These are phyloP conservation scores for Thecaphora thlaspeos DNA, from an alignment of 1,284 basidiomycete genomes.

Conservation along the genomic window DNA sequence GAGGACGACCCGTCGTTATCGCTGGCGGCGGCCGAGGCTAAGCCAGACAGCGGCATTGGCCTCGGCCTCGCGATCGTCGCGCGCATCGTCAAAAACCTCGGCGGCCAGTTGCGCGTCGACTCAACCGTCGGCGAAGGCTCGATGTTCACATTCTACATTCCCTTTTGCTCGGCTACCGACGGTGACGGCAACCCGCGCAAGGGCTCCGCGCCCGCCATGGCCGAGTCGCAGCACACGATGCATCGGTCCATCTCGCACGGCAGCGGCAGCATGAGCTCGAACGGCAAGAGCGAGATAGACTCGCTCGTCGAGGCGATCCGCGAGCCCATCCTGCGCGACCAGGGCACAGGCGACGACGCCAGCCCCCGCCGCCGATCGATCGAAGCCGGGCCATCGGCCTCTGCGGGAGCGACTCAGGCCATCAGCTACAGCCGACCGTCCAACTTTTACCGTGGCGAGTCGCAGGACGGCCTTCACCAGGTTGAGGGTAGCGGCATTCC, in stretches of 20 bases:
- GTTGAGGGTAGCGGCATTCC: slow-evolving; percentile 59
- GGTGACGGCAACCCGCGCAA: slow-evolving; percentile 5
- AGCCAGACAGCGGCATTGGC: slow-evolving; percentile 59
- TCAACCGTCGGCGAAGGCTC: slow-evolving; percentile 72
- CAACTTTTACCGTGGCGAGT: slow-evolving; percentile 7
- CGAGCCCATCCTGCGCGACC: slow-evolving; percentile 48
- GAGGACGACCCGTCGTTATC: slow-evolving; percentile 22
- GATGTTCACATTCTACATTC: slow-evolving; percentile 71
- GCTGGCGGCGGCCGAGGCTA: background rate
- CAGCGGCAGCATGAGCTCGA: slow-evolving; percentile 35
- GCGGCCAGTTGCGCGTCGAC: slow-evolving; percentile 76
- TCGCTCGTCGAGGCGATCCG: slow-evolving; percentile 68
- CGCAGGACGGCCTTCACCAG: slow-evolving; percentile 38
- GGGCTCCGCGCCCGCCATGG: slow-evolving; percentile 12
- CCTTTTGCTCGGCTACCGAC: slow-evolving; percentile 59
- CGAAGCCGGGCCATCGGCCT: background rate
- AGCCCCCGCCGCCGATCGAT: slow-evolving; percentile 1
- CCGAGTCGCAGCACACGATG: slow-evolving; percentile 11
- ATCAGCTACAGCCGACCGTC: no score
- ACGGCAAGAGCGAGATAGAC: slow-evolving; percentile 63
- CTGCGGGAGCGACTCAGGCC: no score
- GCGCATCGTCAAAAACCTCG: slow-evolving; percentile 76
- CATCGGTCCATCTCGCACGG: slow-evolving; percentile 32
- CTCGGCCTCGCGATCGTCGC: slow-evolving; percentile 78
- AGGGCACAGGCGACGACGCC: slow-evolving; percentile 44